Evolutionary conservation across 345 rosid genomes (phyloP).

Genomic region (Mallotus nudiflorus): DNA sequence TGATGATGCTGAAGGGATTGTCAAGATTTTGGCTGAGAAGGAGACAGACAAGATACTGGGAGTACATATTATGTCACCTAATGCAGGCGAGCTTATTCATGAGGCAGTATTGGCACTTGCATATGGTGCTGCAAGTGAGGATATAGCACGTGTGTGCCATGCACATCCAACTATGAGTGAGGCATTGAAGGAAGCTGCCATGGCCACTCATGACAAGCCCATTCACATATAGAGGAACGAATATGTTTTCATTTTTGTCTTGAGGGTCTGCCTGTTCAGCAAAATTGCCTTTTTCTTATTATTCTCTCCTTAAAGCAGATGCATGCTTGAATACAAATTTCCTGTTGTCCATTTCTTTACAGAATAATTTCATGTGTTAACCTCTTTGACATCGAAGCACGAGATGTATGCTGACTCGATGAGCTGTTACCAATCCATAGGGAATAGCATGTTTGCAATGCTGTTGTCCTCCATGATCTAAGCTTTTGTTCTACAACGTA

Average conservation of each 20-base stretch:
- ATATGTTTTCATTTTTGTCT: slow-evolving; percentile 20
- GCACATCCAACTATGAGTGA: slow-evolving; percentile 99
- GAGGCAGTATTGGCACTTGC: slow-evolving; percentile 89
- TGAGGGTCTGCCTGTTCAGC: slow-evolving; percentile 15
- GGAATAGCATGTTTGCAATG: neutral
- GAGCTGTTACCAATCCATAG: too few species aligned
- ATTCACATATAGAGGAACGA: slow-evolving; percentile 62
- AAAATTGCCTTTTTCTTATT: slow-evolving; percentile 15
- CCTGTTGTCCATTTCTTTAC: slow-evolving; percentile 12
- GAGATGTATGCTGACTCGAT: neutral
- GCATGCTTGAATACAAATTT: slow-evolving; percentile 24
- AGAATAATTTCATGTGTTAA: slow-evolving; percentile 21
- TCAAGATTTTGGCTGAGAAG: slow-evolving; percentile 92
- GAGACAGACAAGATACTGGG: slow-evolving; percentile 94
- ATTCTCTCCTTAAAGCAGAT: slow-evolving; percentile 22
- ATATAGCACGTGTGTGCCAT: slow-evolving; percentile 94
- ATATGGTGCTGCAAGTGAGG: slow-evolving; percentile 91
- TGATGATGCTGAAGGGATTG: slow-evolving; percentile 86
- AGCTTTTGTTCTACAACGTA: too few species aligned
- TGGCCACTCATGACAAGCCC: slow-evolving; percentile 99
- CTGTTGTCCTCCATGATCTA: neutral
- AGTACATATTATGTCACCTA: slow-evolving; percentile 94
- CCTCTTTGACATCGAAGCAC: neutral
- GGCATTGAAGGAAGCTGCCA: slow-evolving; percentile 99
- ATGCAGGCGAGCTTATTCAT: slow-evolving; percentile 96